A percentile compares a stretch with the other conserved stretches of the same genome.
phyloP scores from a whole-genome alignment of 345 rosid genomes.

The Salix purpurea region DNA sequence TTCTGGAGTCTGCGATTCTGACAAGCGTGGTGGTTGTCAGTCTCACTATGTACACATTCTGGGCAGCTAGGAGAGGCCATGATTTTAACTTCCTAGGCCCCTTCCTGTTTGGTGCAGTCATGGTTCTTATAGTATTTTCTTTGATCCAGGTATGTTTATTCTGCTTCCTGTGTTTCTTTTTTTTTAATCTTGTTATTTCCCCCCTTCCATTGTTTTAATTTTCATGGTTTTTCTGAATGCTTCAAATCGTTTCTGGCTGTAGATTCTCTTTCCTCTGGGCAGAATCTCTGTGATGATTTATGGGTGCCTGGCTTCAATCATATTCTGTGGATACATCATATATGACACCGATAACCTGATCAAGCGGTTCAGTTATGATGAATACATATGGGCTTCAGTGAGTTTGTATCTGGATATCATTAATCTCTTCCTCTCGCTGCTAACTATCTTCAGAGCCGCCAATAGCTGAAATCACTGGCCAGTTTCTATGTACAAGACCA shows the following conservation, averaged over 20 bases:
- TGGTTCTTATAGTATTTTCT: constrained; percentile 61
- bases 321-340: constrained; percentile 79
- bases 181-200: no score
- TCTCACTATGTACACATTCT: constrained; percentile 87
- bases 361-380: constrained; percentile 75
- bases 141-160: constrained; percentile 56
- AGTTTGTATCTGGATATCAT: constrained; percentile 66
- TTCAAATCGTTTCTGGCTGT: constrained; percentile 21
- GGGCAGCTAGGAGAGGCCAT: constrained; percentile 89
- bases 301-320: constrained; percentile 67
- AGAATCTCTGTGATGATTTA: constrained; percentile 71
- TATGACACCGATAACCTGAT: constrained; percentile 86
- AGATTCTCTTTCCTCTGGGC: constrained; percentile 77
- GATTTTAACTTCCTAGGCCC: constrained; percentile 92
- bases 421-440: constrained; percentile 68
- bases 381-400: constrained; percentile 89
- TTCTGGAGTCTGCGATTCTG: constrained; percentile 72
- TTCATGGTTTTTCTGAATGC: neutral
- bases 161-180: neutral
- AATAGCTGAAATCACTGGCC: constrained; percentile 22
- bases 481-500: neutral
- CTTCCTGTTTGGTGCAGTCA: constrained; percentile 72
- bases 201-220: neutral
- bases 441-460: constrained; percentile 71
- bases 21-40: constrained; percentile 65